Percentiles rank a stretch among this genome's conserved stretches.
Evolutionary conservation across 192 early-diverging fungal species (phyloP).

Genomic region (Backusella australiensis): DNA sequence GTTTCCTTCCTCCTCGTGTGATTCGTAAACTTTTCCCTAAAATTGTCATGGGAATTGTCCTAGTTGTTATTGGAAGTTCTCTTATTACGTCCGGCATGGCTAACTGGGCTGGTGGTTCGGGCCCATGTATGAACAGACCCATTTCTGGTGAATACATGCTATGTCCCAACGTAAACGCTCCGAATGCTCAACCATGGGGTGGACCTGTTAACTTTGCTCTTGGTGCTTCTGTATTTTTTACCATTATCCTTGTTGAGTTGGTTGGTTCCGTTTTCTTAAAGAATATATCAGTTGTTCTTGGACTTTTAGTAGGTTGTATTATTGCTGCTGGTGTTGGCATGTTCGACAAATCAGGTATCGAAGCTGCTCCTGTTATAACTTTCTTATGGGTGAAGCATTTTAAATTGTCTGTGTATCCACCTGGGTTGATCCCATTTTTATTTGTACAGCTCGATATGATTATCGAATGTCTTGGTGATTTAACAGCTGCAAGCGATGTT

Average conservation of each 20-base stretch:
- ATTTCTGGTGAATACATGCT: slow-evolving; percentile 42
- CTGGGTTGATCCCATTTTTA: slow-evolving; percentile 47
- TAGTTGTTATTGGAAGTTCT: slow-evolving; percentile 47
- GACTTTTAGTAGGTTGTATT: slow-evolving; percentile 49
- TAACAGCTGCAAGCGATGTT: slow-evolving; percentile 55
- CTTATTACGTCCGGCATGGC: slow-evolving; percentile 43
- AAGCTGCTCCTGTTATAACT: slow-evolving; percentile 44
- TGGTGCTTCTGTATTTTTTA: slow-evolving; percentile 47
- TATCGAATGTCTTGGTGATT: slow-evolving; percentile 50
- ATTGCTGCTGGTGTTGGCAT: slow-evolving; percentile 50
- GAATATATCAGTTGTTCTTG: slow-evolving; percentile 49
- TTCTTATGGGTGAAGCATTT: slow-evolving; percentile 55
- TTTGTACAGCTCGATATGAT: slow-evolving; percentile 46
- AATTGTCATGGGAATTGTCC: slow-evolving; percentile 51
- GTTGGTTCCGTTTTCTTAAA: slow-evolving; percentile 58
- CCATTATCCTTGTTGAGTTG: slow-evolving; percentile 50
- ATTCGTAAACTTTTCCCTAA: slow-evolving; percentile 53
- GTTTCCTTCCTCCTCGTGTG: slow-evolving; percentile 44
- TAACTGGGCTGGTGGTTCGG: slow-evolving; percentile 50
- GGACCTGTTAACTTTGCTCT: slow-evolving; percentile 47
- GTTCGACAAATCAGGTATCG: slow-evolving; percentile 38
- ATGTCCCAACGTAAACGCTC: slow-evolving; percentile 40
- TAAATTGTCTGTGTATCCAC: slow-evolving; percentile 41
- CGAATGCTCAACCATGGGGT: slow-evolving; percentile 54
- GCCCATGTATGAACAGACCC: slow-evolving; percentile 40